Evolutionary conservation across 2,329 filamentous ascomycete genomes (phyloP).

Genomic region (Colletotrichum ledebouriae): DNA sequence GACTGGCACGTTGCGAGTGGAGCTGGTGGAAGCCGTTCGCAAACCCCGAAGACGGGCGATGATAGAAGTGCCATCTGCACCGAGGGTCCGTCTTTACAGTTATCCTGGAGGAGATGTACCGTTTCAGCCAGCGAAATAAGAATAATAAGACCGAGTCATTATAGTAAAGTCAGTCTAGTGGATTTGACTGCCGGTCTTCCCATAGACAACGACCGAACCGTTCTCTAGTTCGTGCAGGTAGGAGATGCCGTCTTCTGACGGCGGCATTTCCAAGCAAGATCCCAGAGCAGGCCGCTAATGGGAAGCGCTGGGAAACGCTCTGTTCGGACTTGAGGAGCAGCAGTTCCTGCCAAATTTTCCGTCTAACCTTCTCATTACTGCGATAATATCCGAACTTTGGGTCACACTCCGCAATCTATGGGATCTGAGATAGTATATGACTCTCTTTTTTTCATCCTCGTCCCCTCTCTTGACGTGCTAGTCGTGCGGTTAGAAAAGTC

Average conservation of each 20-base stretch:
- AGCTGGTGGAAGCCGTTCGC: constrained; percentile 17
- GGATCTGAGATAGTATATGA: constrained; percentile 17
- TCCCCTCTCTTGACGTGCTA: constrained; percentile 22
- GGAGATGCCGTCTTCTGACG: constrained; percentile 26
- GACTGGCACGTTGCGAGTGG: constrained; percentile 29
- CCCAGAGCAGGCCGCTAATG: constrained; percentile 29
- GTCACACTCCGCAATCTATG: constrained; percentile 31
- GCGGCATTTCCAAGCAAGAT: constrained; percentile 35
- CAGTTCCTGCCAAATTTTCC: constrained; percentile 20
- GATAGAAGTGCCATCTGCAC: constrained; percentile 15
- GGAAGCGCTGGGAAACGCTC: constrained; percentile 26
- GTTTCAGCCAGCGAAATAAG: constrained; percentile 22
- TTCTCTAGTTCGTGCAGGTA: constrained; percentile 29
- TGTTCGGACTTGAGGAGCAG: constrained; percentile 15
- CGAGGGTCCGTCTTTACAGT: constrained; percentile 7
- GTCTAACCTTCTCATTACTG: constrained; percentile 27
- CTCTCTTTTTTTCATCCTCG: constrained; percentile 20
- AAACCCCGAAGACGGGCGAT: background rate
- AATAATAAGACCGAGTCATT: constrained; percentile 15
- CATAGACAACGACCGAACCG: constrained; percentile 1
- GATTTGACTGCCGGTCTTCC: background rate
- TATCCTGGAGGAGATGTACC: constrained; percentile 26
- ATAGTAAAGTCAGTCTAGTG: constrained; percentile 14
- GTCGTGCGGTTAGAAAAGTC: constrained; percentile 8
- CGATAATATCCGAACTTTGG: constrained; percentile 21